Percentiles rank a stretch among this genome's conserved stretches.
Evolutionary conservation across 345 rosid species (phyloP).

Genomic region (Laguncularia racemosa): DNA sequence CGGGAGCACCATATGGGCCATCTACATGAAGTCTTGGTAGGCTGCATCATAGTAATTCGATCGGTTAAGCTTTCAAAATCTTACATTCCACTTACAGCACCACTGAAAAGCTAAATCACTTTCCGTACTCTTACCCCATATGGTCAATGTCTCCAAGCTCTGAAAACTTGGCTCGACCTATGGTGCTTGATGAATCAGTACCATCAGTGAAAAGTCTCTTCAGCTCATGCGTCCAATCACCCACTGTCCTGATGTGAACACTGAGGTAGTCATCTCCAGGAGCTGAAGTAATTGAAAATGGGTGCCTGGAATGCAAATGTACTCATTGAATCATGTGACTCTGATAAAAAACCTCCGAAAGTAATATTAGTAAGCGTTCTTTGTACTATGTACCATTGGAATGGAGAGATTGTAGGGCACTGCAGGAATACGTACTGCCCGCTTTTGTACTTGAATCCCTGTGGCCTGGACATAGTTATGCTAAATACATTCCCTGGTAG

Average conservation of each 20-base stretch:
- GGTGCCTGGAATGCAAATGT: constrained; percentile 53
- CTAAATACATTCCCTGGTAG: constrained; percentile 87
- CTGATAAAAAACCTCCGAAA: not conserved
- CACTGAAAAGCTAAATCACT: not conserved
- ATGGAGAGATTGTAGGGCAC: constrained; percentile 72
- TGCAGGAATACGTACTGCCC: constrained; percentile 93
- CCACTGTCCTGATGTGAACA: constrained; percentile 82
- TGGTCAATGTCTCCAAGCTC: constrained; percentile 28
- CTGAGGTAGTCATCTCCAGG: constrained; percentile 82
- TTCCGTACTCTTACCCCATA: constrained; percentile 28
- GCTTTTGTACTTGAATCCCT: constrained; percentile 82
- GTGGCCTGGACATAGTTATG: constrained; percentile 80
- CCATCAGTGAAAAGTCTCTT: constrained; percentile 54
- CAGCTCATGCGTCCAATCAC: constrained; percentile 94
- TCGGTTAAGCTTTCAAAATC: constrained; percentile 1
- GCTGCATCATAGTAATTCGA: constrained; percentile 34
- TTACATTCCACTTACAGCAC: not conserved
- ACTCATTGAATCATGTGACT: not conserved
- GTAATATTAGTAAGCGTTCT: not conserved
- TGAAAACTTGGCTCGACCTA: constrained; percentile 56
- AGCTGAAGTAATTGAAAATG: constrained; percentile 91
- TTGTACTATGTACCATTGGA: constrained; percentile 61
- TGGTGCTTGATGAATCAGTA: constrained; percentile 38
- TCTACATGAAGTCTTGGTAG: constrained; percentile 65
- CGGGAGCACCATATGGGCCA: constrained; percentile 97